phyloP scores from a whole-genome alignment of 352 stramenopile genomes.

The Phytopythium delawarense region DNA sequence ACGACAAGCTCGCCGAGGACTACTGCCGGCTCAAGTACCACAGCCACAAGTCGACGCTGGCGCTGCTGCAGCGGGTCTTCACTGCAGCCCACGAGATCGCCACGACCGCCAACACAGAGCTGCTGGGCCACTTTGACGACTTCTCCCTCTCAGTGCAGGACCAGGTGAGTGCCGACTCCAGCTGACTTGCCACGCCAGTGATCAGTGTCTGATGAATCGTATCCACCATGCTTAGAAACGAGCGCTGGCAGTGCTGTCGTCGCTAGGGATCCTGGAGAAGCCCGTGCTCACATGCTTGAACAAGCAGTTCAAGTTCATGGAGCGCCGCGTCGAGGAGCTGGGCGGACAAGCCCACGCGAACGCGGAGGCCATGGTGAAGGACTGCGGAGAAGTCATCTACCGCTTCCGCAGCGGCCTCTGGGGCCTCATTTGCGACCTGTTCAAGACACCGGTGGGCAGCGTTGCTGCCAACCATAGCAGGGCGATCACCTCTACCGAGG shows the following conservation, averaged over 20 bases:
- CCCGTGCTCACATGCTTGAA: constrained; percentile 57
- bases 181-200: neutral
- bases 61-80: constrained; percentile 49
- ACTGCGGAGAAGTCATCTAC: constrained; percentile 46
- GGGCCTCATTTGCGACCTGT: constrained; percentile 72
- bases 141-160: constrained; percentile 51
- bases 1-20: constrained; percentile 67
- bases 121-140: constrained; percentile 63
- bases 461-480: constrained; percentile 13
- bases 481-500: constrained; percentile 54
- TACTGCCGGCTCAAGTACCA: constrained; percentile 69
- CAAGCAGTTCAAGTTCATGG: constrained; percentile 67
- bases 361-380: constrained; percentile 38
- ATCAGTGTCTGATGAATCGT: neutral
- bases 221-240: constrained; percentile 31
- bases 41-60: constrained; percentile 57
- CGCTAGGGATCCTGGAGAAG: constrained; percentile 57
- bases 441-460: constrained; percentile 39
- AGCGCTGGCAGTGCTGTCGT: constrained; percentile 52
- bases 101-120: constrained; percentile 45
- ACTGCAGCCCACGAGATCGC: constrained; percentile 57
- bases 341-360: constrained; percentile 15
- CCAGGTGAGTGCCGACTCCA: constrained; percentile 26
- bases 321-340: constrained; percentile 37
- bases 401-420: constrained; percentile 68